These are phyloP conservation scores for Pleurozium schreberi DNA, from an alignment of 225 moss, liverwort and hornwort genomes.

Conservation along the genomic window DNA sequence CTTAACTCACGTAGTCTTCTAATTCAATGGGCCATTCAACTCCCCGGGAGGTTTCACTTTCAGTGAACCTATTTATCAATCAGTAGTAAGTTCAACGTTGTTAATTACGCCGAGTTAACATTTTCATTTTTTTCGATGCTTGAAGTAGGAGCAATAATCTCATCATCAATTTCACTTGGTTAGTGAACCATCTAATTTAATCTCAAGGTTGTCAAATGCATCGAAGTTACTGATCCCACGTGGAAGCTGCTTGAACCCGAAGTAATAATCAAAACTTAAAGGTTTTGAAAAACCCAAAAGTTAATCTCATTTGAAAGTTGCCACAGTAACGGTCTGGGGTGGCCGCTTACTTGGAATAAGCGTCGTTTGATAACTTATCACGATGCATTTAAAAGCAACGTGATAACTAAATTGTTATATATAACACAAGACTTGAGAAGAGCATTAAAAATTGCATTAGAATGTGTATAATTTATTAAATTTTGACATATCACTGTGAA, in stretches of 20 bases:
- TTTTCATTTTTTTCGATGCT: not conserved
- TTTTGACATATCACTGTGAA: too few relatives aligned
- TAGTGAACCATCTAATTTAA: not conserved
- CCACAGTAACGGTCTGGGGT: not conserved
- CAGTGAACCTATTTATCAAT: not conserved
- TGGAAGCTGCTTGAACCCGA: not conserved
- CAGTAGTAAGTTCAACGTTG: not conserved
- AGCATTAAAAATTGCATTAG: too few relatives aligned
- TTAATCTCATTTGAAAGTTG: not conserved
- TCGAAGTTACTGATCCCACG: not conserved
- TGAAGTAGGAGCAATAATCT: not conserved
- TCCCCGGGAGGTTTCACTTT: not conserved
- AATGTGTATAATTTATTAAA: too few relatives aligned
- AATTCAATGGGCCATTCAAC: not conserved
- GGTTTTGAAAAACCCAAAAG: too few relatives aligned
- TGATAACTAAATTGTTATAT: not conserved
- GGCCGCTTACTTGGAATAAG: not conserved
- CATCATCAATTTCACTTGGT: not conserved
- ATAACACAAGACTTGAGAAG: not conserved
- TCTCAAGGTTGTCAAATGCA: not conserved
- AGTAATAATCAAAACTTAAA: too few relatives aligned
- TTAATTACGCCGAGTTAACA: not conserved
- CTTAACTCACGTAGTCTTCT: not conserved
- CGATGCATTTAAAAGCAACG: not conserved
- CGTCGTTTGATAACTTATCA: not conserved